A percentile compares a stretch with the other conserved stretches of the same genome.
phyloP scores from a whole-genome alignment of 2,329 filamentous ascomycete species.

The Xenoacremonium recifei region DNA sequence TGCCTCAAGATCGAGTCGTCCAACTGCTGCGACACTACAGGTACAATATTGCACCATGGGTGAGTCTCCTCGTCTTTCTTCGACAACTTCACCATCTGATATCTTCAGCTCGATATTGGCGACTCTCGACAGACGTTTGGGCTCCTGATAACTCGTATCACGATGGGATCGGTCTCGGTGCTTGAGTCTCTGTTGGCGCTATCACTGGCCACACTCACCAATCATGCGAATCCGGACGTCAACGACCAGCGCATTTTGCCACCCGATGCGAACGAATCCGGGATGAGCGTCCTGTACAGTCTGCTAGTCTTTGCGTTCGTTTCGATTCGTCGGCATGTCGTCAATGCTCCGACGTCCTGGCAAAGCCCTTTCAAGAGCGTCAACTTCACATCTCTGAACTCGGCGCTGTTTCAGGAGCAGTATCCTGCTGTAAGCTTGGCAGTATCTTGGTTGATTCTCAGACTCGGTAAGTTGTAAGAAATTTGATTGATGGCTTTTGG shows the following conservation, averaged over 20 bases:
- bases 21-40: conserved; percentile 41
- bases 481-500: neutral
- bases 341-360: conserved; percentile 18
- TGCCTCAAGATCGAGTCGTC: conserved; percentile 24
- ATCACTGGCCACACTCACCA: conserved; percentile 16
- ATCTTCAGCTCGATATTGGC: conserved; percentile 40
- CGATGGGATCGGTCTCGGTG: conserved; percentile 22
- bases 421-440: conserved; percentile 14
- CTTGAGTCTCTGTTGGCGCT: conserved; percentile 27
- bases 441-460: conserved; percentile 23
- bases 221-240: conserved; percentile 9
- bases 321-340: conserved; percentile 13
- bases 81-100: neutral
- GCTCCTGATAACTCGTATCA: conserved; percentile 31
- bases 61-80: conserved; percentile 20
- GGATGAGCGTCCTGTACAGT: conserved; percentile 6
- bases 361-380: conserved; percentile 15
- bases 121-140: conserved; percentile 33
- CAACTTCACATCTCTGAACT: conserved; percentile 13
- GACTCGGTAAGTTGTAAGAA: conserved; percentile 22
- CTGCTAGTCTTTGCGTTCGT: conserved; percentile 13
- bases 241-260: conserved; percentile 4
- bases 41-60: conserved; percentile 45
- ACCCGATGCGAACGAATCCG: conserved; percentile 7
- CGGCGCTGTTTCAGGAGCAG: conserved; percentile 13